Base-by-base conservation (phyloP, 2,329 filamentous ascomycete genomes). In the Nemania sp. region DNA sequence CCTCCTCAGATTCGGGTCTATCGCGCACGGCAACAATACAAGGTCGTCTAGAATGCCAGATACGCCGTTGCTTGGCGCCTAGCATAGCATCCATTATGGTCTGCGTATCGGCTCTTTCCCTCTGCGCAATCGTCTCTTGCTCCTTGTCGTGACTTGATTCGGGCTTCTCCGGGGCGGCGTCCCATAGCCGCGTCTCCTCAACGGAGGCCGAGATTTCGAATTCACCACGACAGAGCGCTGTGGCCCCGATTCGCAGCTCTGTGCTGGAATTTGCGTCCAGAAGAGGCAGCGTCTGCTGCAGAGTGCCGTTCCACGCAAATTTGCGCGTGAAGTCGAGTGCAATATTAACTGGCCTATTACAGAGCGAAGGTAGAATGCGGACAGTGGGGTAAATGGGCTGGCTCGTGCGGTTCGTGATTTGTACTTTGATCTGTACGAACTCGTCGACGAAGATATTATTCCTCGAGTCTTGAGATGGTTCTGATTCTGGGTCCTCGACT, bases 241-340 rank as follows among this genome's bases (percentile, higher is more conserved):
- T 90, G 45, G 93, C 81, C 4, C 90, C 90, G 3, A 96, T 76
- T 1, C 82, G 80, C 20, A 90, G 80, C 62, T 88, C 83, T 0
- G 81, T 80, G n/a, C 76, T 83, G 46, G 83, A 79, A 4, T 85
- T 83, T 0, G 87, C 84, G 5, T 76, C 75, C 1, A 97, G 72
- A 6, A 84, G 71, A 0, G 89, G 87, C 0, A 97, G 77, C 1
- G 85, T 81, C 70, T 88, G 88, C 76, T 97, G 93, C 59, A 97
- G 76, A 32, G 90, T 87, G 1, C 93, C 93, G 65, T 92, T 94
- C 88, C 91, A 95, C 1, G 88, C 88, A 55, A 97, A 83, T 65
- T 92, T 91, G 70, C 91, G 88, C 43, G 90, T 90, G 57, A 94
- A 85, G 72, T 97, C 93, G 15, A 96, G 83, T 2, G 91, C 90